phyloP scores from a whole-genome alignment of 176 grass and related monocot species.

The Oryza coarctata region DNA sequence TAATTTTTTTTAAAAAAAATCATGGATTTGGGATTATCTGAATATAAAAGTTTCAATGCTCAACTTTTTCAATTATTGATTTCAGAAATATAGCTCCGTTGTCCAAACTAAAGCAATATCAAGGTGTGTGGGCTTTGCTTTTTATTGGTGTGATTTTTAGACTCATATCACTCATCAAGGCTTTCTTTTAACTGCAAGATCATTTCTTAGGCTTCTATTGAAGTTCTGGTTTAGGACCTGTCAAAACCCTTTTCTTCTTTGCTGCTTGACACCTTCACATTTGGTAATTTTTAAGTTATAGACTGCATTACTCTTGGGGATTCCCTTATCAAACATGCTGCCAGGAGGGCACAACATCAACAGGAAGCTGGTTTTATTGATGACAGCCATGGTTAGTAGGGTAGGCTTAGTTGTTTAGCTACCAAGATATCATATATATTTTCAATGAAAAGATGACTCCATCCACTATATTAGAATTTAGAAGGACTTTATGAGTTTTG shows the following conservation, averaged over 20 bases:
- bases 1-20: background rate
- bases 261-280: background rate
- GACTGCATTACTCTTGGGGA: background rate
- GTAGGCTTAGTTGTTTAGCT: background rate
- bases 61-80: background rate
- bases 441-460: background rate
- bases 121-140: background rate
- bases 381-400: background rate
- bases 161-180: background rate
- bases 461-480: background rate
- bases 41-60: background rate
- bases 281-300: background rate
- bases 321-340: background rate
- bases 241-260: background rate
- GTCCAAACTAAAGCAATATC: background rate
- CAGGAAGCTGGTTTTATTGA: background rate
- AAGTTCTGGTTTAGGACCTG: background rate
- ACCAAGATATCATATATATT: background rate
- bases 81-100: background rate
- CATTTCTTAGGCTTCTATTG: background rate
- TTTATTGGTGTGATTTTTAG: background rate
- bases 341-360: background rate
- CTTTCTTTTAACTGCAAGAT: background rate
- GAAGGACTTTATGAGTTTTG: background rate
- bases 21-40: background rate